Evolutionary conservation across 306 rosid species (phyloP).

Genomic region (Alnus glutinosa): DNA sequence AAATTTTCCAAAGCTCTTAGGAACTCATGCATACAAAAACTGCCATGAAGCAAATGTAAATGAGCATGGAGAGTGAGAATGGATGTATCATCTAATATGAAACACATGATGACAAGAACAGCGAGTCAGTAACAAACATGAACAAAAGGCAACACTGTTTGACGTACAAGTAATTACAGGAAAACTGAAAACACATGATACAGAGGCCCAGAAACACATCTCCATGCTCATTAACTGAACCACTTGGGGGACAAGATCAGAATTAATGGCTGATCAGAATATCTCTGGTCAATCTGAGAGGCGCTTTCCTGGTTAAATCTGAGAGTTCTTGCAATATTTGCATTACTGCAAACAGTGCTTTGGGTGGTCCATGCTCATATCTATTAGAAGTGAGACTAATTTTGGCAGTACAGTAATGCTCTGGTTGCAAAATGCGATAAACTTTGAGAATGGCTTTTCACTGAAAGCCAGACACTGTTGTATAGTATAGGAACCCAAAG

Average conservation of each 20-base stretch:
- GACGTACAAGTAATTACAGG: not conserved
- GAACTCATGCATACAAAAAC: slow-evolving; percentile 12
- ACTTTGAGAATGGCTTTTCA: not conserved
- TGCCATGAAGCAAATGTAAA: slow-evolving; percentile 7
- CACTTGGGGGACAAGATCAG: not conserved
- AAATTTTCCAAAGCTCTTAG: slow-evolving; percentile 23
- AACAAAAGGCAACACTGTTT: not conserved
- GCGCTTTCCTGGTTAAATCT: not conserved
- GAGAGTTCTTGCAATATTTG: not conserved
- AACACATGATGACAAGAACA: slow-evolving; percentile 9
- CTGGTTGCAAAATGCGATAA: not conserved
- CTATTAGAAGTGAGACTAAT: not conserved
- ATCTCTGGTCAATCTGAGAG: not conserved
- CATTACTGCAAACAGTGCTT: not conserved
- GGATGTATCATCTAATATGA: not conserved
- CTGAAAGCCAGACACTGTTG: not conserved
- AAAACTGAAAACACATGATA: not conserved
- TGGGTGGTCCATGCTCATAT: not conserved
- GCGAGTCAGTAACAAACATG: not conserved
- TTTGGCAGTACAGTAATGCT: not conserved
- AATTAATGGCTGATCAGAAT: slow-evolving; percentile 1
- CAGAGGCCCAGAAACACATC: not conserved
- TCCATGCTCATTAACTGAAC: not conserved
- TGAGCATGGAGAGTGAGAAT: slow-evolving; percentile 11
- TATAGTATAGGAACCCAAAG: not conserved